A percentile compares a stretch with the other conserved stretches of the same genome.
These are phyloP conservation scores for Ogataea haglerorum DNA, from an alignment of 805 yeast species.

Conservation along the genomic window DNA sequence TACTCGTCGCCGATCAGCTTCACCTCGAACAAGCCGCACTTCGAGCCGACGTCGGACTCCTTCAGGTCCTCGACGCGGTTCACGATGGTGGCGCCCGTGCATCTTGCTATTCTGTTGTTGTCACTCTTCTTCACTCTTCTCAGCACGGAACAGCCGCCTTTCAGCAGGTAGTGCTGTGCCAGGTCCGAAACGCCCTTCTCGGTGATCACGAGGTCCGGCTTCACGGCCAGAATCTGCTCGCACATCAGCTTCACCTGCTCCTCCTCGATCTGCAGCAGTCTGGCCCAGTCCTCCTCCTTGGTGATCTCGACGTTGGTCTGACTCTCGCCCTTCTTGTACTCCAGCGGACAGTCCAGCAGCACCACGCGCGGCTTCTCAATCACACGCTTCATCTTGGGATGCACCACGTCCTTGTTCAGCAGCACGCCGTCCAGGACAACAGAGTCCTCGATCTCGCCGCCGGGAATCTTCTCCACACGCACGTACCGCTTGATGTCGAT, in stretches of 20 bases:
- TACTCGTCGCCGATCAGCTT: constrained; percentile 97
- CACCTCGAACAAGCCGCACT: constrained; percentile 88
- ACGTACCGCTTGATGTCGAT: constrained; percentile 92
- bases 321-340: constrained; percentile 98
- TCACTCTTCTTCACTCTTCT: constrained; percentile 95
- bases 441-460: constrained; percentile 93
- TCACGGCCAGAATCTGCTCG: constrained; percentile 75
- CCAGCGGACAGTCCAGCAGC: constrained; percentile 92
- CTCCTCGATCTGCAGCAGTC: constrained; percentile 94
- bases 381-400: constrained; percentile 92
- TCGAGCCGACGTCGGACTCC: constrained; percentile 84
- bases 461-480: constrained; percentile 93
- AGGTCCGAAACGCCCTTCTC: constrained; percentile 98
- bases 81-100: constrained; percentile 96
- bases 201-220: constrained; percentile 92
- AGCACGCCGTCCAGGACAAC: constrained; percentile 86
- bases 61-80: constrained; percentile 92
- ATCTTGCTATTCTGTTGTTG: constrained; percentile 93
- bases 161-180: constrained; percentile 93
- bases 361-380: constrained; percentile 88
- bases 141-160: constrained; percentile 88
- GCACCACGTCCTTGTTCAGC: constrained; percentile 96
- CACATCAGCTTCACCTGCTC: constrained; percentile 90
- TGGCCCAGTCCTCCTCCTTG: constrained; percentile 93
- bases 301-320: constrained; percentile 97